A percentile compares a stretch with the other conserved stretches of the same genome.
Conservation (phyloP, 495 filamentous ascomycete genomes). For the Podospora anserina region DNA sequence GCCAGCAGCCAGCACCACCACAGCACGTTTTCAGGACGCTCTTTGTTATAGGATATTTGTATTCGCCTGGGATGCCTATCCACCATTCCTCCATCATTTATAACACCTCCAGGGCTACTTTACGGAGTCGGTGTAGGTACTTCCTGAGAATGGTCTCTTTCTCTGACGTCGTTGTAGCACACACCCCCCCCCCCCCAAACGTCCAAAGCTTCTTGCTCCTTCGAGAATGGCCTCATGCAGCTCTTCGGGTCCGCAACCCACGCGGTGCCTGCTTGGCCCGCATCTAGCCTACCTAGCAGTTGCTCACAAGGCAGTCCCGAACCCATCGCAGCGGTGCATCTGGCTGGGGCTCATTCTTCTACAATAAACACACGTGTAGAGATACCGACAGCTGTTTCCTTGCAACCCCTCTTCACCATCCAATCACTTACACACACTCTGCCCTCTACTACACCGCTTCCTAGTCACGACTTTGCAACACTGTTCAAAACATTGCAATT, state of each 20-base stretch:
- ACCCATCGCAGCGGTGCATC: background rate
- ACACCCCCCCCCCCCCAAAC: background rate
- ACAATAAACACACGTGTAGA: background rate
- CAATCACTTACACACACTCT: background rate
- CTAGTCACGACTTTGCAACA: background rate
- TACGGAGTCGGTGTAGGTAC: too few relatives aligned
- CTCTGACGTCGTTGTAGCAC: conserved; percentile 11
- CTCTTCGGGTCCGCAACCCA: conserved; percentile 8
- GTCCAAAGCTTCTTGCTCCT: conserved; percentile 7
- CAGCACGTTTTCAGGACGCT: background rate
- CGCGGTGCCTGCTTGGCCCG: background rate
- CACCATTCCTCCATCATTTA: background rate
- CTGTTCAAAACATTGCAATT: background rate
- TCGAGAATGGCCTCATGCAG: conserved; percentile 7
- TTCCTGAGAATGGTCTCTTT: too few relatives aligned
- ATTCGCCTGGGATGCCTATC: background rate
- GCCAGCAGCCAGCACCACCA: background rate
- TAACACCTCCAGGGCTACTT: too few relatives aligned
- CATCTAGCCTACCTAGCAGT: background rate
- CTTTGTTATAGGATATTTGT: background rate
- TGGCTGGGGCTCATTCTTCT: background rate
- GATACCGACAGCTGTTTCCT: conserved; percentile 1
- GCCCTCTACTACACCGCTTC: background rate
- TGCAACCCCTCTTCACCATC: conserved; percentile 11
- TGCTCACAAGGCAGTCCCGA: background rate